Conservation (phyloP, 169 alveolate genomes). For the Eimeria sp. region DNA sequence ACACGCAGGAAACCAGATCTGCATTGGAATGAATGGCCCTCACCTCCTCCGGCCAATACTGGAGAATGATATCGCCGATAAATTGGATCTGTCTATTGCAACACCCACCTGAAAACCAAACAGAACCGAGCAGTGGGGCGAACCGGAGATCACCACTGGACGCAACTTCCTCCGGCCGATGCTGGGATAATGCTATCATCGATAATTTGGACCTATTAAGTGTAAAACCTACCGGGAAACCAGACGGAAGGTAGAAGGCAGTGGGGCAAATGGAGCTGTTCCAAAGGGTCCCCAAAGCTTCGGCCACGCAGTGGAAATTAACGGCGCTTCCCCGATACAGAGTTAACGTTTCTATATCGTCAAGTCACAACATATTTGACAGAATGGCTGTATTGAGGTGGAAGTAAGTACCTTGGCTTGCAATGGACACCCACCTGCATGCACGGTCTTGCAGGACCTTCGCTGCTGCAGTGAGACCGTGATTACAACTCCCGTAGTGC, state of each 20-base stretch:
- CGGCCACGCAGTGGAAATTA: neutral
- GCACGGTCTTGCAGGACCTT: neutral
- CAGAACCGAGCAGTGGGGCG: slow-evolving; percentile 30
- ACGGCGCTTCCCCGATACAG: neutral
- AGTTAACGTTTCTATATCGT: neutral
- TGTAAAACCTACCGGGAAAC: neutral
- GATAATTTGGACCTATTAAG: neutral
- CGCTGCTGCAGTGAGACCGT: neutral
- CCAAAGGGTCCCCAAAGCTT: neutral
- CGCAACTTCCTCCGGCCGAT: neutral
- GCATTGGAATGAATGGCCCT: neutral
- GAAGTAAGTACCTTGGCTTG: neutral
- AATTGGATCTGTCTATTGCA: neutral
- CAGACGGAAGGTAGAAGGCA: slow-evolving; percentile 26
- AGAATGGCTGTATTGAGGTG: neutral
- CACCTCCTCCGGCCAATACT: neutral
- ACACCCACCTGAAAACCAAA: neutral
- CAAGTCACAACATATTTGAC: neutral
- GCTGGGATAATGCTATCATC: neutral
- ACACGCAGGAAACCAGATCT: neutral
- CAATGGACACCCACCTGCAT: neutral
- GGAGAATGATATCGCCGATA: neutral
- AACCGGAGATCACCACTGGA: neutral
- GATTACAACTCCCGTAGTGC: too few species aligned
- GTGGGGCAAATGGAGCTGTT: slow-evolving; percentile 7